Evolutionary conservation across 148 eudicot genomes (phyloP).

Genomic region (Salicornia ramosissima): DNA sequence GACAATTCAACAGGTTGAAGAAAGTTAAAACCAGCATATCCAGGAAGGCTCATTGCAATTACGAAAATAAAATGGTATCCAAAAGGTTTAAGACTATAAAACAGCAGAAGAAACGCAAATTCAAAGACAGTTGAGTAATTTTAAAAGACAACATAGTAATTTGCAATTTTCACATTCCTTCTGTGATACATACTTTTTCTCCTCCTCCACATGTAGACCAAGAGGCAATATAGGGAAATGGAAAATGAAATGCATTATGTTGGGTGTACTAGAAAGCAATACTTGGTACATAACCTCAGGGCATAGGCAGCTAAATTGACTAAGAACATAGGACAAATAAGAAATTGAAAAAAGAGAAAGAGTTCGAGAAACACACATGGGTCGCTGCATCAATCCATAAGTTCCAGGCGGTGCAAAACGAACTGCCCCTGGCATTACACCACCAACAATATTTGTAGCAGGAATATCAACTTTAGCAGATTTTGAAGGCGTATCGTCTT

Average conservation of each 20-base stretch:
- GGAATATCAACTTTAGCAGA: constrained; percentile 58
- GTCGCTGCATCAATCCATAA: constrained; percentile 61
- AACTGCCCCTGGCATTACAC: constrained; percentile 55
- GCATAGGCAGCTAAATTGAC: neutral
- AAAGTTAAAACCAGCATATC: constrained; percentile 11
- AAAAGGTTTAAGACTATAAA: neutral
- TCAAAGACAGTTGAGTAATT: neutral
- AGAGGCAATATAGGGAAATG: neutral
- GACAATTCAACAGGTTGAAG: constrained; percentile 20
- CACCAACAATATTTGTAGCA: constrained; percentile 43
- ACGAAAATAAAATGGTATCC: neutral
- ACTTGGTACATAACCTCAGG: neutral
- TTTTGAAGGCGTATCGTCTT: constrained; percentile 77
- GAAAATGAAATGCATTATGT: neutral
- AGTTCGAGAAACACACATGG: constrained; percentile 40
- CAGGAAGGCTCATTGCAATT: neutral
- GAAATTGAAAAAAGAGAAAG: neutral
- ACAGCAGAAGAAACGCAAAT: neutral
- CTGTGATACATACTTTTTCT: neutral
- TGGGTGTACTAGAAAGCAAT: neutral
- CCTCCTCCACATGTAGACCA: neutral
- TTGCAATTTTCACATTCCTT: neutral
- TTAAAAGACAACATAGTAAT: neutral
- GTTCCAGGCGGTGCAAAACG: constrained; percentile 54
- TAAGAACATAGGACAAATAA: neutral